Evolutionary conservation across 148 eudicot genomes (phyloP), one percentile per base, ranked within the genome.

Genomic region (Spergularia marina): DNA sequence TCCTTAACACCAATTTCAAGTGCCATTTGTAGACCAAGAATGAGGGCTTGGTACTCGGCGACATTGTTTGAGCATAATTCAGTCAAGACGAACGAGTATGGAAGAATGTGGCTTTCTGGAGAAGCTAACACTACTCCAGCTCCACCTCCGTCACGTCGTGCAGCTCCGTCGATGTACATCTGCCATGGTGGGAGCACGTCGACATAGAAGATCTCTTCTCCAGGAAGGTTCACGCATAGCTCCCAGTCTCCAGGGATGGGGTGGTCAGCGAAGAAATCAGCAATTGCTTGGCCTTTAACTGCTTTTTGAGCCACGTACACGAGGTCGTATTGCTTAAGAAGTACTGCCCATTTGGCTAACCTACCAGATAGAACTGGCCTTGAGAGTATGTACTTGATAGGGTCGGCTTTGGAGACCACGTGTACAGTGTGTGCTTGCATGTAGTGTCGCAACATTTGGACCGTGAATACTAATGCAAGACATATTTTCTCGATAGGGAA

Each of bases 61-160:
- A 72, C 30, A 15, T 78, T 73, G n/a, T 78, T 72, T 13, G 65
- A 71, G 49, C 72, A 78, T 1, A 55, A 9, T 4, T 53, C 0
- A 10, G 55, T 10, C 15, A 53, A 3, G 15, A 4, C 4, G 15
- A 30, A 30, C 4, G 36, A 30, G 36, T 0, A 30, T 30, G 36
- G 36, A 30, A 30, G 36, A 2, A 30, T 4, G 15, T 53, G 55
- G 12, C 55, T 10, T 53, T 53, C 55, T 9, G 55, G 55, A 53
- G 55, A 53, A 0, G 15, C 12, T 16, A 53, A 53, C 12, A 10
- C 14, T 54, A 4, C 10, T 39, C 56, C 1, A 70, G 69, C 6
- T 60, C 36, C 11, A 61, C 69, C 76, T 2, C 72, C 4, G 1
- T 71, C 30, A 8, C 72, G 71, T 55, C 49, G 64, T 4, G 76